Evolutionary conservation across 2,329 filamentous ascomycete genomes (phyloP).

Genomic region (Diaporthe vaccinii): DNA sequence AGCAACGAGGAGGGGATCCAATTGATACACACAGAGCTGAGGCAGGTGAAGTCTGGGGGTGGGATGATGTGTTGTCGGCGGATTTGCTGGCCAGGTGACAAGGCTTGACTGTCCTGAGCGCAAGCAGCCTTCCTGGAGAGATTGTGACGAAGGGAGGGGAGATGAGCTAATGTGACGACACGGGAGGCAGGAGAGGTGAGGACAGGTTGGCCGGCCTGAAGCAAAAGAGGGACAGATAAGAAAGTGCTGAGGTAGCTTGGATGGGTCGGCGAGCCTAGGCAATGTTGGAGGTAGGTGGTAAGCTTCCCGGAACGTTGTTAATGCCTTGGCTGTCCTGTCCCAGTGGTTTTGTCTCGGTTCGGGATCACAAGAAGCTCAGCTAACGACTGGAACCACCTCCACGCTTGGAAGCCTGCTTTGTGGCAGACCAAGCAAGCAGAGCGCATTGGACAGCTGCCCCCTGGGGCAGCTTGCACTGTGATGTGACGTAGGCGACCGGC

Average conservation of each 20-base stretch:
- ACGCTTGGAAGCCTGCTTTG: slow-evolving; percentile 24
- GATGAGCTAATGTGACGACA: slow-evolving; percentile 3
- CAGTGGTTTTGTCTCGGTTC: slow-evolving; percentile 20
- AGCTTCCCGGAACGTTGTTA: slow-evolving; percentile 16
- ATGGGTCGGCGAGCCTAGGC: neutral
- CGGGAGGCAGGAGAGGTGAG: neutral
- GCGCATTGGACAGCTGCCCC: slow-evolving; percentile 30
- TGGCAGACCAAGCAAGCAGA: slow-evolving; percentile 13
- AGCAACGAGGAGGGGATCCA: slow-evolving; percentile 28
- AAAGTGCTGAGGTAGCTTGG: slow-evolving; percentile 4
- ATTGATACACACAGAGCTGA: slow-evolving; percentile 29
- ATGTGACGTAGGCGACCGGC: slow-evolving; percentile 17
- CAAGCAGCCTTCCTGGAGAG: slow-evolving; percentile 20
- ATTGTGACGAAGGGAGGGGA: slow-evolving; percentile 18
- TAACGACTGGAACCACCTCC: neutral
- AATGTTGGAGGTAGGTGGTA: slow-evolving; percentile 30
- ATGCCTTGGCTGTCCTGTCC: slow-evolving; percentile 25
- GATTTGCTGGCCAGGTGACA: neutral
- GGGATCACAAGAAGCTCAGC: slow-evolving; percentile 16
- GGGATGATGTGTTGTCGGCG: neutral
- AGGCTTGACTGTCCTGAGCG: neutral
- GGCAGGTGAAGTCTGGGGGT: neutral
- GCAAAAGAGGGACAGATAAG: slow-evolving; percentile 34
- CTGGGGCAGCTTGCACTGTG: slow-evolving; percentile 3
- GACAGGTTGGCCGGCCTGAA: slow-evolving; percentile 20